Evolutionary conservation across 163 green algal genomes (phyloP), one percentile per base, ranked within the genome.

Genomic region (Chlamydomonas reinhardtii): DNA sequence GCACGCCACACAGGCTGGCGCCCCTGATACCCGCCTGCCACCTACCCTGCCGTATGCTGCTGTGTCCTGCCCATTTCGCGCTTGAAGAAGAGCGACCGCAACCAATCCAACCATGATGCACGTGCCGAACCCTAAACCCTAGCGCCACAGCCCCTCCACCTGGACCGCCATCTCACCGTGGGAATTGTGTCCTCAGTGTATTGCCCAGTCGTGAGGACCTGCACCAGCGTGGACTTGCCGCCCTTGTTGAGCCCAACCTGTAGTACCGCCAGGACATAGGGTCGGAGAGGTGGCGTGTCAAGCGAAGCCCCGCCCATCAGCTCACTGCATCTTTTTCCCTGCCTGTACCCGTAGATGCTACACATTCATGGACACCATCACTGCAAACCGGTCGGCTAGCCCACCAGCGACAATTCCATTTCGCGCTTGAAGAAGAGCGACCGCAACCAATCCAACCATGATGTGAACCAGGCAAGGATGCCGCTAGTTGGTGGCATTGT

Each of bases 61-160:
- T n/a, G n/a, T n/a, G n/a, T n/a, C n/a, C n/a, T n/a, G n/a, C n/a
- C 98, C 97, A 99, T 99, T 83, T 99, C 97, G 31, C 96, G 94
- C 73, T 97, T 95, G 84, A 97, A 99, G 90, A 99, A 99, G 1
- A 99, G 87, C 85, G 94, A 98, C 48, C 82, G 59, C 20, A 87
- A 62, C 82, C 82, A 87, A 37, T 87, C 82, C 11, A 86, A 37
- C 32, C 66, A 65, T 59, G 69, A 35, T 12, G n/a, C 48, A 56
- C 48, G 12, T 56, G 48, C 48, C 48, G 9, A 56, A 56, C 48
- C 8, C 39, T 9, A 56, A 56, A 56, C 48, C 48, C 48, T 56
- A 56, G 48, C 14, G 48, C 48, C 9, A 14, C 43, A 61, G 29
- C 17, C 22, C 27, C 66, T 32, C 4, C 25, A 59, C 1, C 8